A percentile compares a stretch with the other conserved stretches of the same genome.
Evolutionary conservation across 768 basidiomycete species (phyloP).

Genomic region (Lactarius akahatsu): DNA sequence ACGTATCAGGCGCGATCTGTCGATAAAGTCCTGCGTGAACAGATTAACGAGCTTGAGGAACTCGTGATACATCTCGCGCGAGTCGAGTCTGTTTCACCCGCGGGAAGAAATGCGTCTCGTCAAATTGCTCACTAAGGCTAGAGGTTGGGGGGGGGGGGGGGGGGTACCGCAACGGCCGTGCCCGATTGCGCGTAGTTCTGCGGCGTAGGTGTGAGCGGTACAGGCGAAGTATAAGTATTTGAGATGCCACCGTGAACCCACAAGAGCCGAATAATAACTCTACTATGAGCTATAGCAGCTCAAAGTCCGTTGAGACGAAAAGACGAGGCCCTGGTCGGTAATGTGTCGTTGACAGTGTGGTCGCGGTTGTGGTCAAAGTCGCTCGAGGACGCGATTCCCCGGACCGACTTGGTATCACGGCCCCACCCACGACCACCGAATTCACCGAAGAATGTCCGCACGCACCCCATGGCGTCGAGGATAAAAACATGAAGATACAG

Average conservation of each 20-base stretch:
- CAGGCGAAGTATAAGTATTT: background rate
- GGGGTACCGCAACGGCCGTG: slow-evolving; percentile 12
- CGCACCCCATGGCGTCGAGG: no score
- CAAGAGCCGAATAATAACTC: background rate
- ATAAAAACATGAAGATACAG: no score
- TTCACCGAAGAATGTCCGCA: no score
- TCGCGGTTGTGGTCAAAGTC: background rate
- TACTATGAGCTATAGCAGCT: background rate
- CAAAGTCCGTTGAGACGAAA: background rate
- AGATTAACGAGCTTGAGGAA: slow-evolving; percentile 94
- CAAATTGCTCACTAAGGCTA: slow-evolving; percentile 34
- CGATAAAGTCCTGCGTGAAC: slow-evolving; percentile 92
- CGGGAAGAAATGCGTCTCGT: slow-evolving; percentile 87
- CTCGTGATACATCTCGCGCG: slow-evolving; percentile 82
- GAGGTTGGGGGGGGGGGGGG: slow-evolving; percentile 28
- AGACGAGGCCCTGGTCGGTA: background rate
- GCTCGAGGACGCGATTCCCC: no score
- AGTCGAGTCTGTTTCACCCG: slow-evolving; percentile 68
- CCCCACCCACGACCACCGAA: no score
- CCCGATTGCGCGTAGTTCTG: slow-evolving; percentile 10
- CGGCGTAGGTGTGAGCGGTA: slow-evolving; percentile 12
- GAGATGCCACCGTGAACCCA: background rate
- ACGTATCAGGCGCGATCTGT: slow-evolving; percentile 76
- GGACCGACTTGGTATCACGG: no score
- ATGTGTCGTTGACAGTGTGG: background rate